These are phyloP conservation scores for Trichothecium sympodiale DNA, from an alignment of 2,329 filamentous ascomycete species.

Conservation along the genomic window DNA sequence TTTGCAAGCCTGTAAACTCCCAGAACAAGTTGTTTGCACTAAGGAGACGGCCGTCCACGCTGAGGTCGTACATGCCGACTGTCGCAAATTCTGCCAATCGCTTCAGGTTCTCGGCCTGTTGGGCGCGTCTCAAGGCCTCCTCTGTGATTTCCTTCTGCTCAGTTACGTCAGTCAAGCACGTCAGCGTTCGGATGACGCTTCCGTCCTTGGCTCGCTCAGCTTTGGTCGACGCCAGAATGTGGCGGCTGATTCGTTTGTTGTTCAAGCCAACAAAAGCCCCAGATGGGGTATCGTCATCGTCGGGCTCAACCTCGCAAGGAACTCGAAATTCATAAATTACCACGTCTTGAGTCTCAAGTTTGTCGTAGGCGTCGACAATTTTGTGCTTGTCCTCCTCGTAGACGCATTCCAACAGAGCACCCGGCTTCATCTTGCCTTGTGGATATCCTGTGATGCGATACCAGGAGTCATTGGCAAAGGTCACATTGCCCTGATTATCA, in stretches of 20 bases:
- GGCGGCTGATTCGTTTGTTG: slow-evolving; percentile 21
- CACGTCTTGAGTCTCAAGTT: slow-evolving; percentile 23
- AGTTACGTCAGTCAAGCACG: slow-evolving; percentile 40
- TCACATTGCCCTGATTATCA: slow-evolving; percentile 51
- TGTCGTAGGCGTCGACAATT: slow-evolving; percentile 28
- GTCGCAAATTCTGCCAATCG: slow-evolving; percentile 43
- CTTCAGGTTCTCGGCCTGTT: slow-evolving; percentile 41
- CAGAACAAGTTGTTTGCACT: slow-evolving; percentile 43
- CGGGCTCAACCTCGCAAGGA: slow-evolving; percentile 11
- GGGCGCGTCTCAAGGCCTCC: slow-evolving; percentile 35
- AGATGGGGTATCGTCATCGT: slow-evolving; percentile 6
- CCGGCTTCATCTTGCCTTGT: slow-evolving; percentile 17
- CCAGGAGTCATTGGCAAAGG: slow-evolving; percentile 62
- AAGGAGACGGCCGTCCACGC: slow-evolving; percentile 35
- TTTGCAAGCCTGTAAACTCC: slow-evolving; percentile 37
- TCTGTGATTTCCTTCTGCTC: slow-evolving; percentile 37
- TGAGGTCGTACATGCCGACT: slow-evolving; percentile 44
- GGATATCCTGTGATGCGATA: slow-evolving; percentile 38
- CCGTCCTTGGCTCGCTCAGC: slow-evolving; percentile 33
- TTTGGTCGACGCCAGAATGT: slow-evolving; percentile 33
- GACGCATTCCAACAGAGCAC: slow-evolving; percentile 31
- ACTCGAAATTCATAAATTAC: slow-evolving; percentile 37
- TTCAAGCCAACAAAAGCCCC: slow-evolving; percentile 11
- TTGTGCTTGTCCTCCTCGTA: slow-evolving; percentile 33
- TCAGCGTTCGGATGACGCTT: slow-evolving; percentile 31